Evolutionary conservation across 1,139 yeast species (phyloP).

Genomic region (Yarrowia galli): DNA sequence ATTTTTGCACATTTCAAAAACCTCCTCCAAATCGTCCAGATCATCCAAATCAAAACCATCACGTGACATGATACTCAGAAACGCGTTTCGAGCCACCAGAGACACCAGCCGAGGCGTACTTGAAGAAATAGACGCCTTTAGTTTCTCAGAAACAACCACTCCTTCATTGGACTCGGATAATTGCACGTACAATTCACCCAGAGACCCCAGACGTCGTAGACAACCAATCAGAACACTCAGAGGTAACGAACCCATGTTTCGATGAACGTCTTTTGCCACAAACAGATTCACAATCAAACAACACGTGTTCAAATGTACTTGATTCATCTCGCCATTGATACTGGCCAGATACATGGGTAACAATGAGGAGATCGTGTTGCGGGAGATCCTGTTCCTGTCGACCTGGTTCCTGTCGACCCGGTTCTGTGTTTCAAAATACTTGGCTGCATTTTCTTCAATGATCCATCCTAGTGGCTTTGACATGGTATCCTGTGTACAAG

Average conservation of each 20-base stretch:
- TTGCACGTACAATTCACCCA: not conserved
- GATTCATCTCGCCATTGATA: not conserved
- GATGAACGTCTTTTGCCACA: constrained; percentile 16
- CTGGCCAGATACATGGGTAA: constrained; percentile 9
- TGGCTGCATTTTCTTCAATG: constrained; percentile 9
- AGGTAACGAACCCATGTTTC: constrained; percentile 13
- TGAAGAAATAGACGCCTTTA: not conserved
- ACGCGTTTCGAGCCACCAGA: constrained; percentile 11
- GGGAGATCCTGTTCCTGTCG: no score
- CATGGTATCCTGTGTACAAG: no score
- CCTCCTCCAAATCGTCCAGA: not conserved
- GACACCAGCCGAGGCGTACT: not conserved
- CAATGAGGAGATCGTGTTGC: not conserved
- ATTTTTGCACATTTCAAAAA: not conserved
- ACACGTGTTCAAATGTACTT: constrained; percentile 2
- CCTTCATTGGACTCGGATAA: constrained; percentile 8
- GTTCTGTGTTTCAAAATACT: not conserved
- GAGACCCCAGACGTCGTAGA: not conserved
- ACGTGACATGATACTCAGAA: constrained; percentile 7
- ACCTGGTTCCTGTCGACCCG: no score
- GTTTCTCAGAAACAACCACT: constrained; percentile 1
- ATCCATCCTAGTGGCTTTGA: constrained; percentile 15
- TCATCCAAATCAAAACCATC: not conserved
- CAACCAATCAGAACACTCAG: not conserved
- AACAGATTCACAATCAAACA: constrained; percentile 14